A percentile compares a stretch with the other conserved stretches of the same genome.
phyloP scores from a whole-genome alignment of 23 red algal species.

The Gracilaria caudata region DNA sequence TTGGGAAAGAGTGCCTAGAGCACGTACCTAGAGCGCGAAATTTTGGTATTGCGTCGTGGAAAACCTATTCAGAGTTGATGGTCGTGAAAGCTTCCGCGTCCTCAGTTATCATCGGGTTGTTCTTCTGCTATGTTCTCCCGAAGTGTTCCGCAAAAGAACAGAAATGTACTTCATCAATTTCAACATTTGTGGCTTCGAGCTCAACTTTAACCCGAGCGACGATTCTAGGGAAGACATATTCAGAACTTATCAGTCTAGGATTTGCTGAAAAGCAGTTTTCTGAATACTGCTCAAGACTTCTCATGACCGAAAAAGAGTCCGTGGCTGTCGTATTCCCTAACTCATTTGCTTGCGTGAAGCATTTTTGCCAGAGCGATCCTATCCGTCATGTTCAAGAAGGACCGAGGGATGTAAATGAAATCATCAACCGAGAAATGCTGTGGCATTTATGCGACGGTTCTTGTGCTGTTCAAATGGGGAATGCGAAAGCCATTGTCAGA shows the following conservation, averaged over 20 bases:
- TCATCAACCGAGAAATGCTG: slow-evolving; percentile 21
- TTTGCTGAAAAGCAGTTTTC: neutral
- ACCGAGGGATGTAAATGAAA: neutral
- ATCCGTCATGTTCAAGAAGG: slow-evolving; percentile 28
- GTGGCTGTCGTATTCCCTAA: slow-evolving; percentile 4
- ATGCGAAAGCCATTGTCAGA: slow-evolving; percentile 4
- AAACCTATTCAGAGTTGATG: neutral
- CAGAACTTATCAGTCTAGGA: slow-evolving; percentile 1
- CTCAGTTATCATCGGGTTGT: neutral
- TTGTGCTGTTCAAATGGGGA: neutral
- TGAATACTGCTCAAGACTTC: slow-evolving; percentile 26
- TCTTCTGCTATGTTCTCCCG: neutral
- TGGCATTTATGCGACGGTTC: slow-evolving; percentile 13
- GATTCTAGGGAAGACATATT: slow-evolving; percentile 7
- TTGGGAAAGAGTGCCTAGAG: neutral
- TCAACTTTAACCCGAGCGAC: no score
- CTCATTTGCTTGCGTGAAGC: slow-evolving; percentile 4
- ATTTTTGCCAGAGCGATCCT: slow-evolving; percentile 9
- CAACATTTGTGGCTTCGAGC: neutral
- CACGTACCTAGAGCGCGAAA: neutral
- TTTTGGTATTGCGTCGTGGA: neutral
- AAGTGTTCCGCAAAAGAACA: neutral
- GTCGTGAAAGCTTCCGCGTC: neutral
- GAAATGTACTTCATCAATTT: slow-evolving; percentile 3
- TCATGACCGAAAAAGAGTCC: slow-evolving; percentile 24